Evolutionary conservation across 2,329 filamentous ascomycete genomes (phyloP).

Genomic region (Botryotinia globosa): DNA sequence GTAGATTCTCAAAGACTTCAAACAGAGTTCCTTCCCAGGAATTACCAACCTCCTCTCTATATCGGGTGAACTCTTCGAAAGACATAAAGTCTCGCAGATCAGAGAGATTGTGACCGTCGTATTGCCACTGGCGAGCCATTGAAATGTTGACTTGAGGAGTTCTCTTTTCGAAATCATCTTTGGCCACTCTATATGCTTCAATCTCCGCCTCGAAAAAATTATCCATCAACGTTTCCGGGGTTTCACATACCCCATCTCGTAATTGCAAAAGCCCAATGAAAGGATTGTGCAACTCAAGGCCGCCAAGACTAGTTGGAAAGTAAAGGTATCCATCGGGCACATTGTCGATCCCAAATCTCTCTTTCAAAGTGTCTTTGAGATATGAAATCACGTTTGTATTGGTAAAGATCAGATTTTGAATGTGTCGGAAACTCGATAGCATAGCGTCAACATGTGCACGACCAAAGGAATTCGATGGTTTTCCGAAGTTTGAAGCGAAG

Average conservation of each 20-base stretch:
- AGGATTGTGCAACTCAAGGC: slow-evolving; percentile 43
- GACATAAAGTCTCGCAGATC: slow-evolving; percentile 39
- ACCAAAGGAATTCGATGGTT: slow-evolving; percentile 53
- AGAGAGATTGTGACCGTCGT: background rate
- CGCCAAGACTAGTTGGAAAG: slow-evolving; percentile 43
- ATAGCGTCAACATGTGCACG: slow-evolving; percentile 55
- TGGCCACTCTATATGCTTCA: slow-evolving; percentile 39
- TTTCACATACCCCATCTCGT: slow-evolving; percentile 31
- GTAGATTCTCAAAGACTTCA: slow-evolving; percentile 31
- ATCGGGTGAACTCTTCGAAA: slow-evolving; percentile 42
- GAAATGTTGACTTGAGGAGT: background rate
- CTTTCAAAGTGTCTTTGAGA: slow-evolving; percentile 48
- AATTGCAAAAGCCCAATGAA: slow-evolving; percentile 41
- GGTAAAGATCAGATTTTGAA: slow-evolving; percentile 51
- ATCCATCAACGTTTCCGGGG: slow-evolving; percentile 33
- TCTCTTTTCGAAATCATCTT: slow-evolving; percentile 37
- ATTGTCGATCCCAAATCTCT: slow-evolving; percentile 46
- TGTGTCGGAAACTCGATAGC: slow-evolving; percentile 49
- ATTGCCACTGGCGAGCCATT: background rate
- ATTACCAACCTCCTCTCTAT: slow-evolving; percentile 37
- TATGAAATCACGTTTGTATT: slow-evolving; percentile 45
- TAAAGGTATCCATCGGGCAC: slow-evolving; percentile 45
- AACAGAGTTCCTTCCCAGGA: slow-evolving; percentile 35
- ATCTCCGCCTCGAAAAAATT: slow-evolving; percentile 38
- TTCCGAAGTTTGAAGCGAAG: slow-evolving; percentile 57